Evolutionary conservation across 306 rosid species (phyloP), one percentile per base, ranked within the genome.

Genomic region (Cucumis hystrix): DNA sequence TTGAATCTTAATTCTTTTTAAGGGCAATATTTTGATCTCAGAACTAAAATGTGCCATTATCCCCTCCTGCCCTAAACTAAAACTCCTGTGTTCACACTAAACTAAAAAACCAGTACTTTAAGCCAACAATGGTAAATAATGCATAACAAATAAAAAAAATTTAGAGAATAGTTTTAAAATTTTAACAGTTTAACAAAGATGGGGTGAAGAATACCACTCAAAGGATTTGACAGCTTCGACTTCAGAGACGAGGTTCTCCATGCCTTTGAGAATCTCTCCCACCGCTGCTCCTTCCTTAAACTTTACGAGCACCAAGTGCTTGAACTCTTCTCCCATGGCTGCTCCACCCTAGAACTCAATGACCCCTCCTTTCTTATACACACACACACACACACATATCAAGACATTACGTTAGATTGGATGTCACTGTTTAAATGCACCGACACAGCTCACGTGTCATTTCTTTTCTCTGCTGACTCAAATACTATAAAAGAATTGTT

Each of bases 301-400:
- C 93, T 88, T 90, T 3, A 84, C 98, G 59, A 90, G 84, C 23
- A 92, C 97, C 84, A 92, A 78, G 79, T 92, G 98, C 82, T 95
- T 92, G 83, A 90, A 95, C 52, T 86, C 98, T 43, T 88, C 97
- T 37, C 86, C 97, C 97, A 88, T 92, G 79, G 77, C 82, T 33
- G 37, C 66, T 64, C 30, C 49, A 18, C 70, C 62, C 25, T 64
- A 16, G 62, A 60, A 76, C 78, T 35, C 78, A 10, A 33, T 35
- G 65, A 35, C 54, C 65, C n/a, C 41, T 35, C 37, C 15, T 23
- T 18, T 35, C 10, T 43, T 75, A 57, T 75, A 75, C 40, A 40
- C 1, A 23, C 9, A 39, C 9, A 40, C 6, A 18, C 14, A 14
- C 28, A 67, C 17, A 68, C 56, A 41, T 10, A 21, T 69, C 74